These are phyloP conservation scores for Botrytis cinerea DNA, from an alignment of 2,329 filamentous ascomycete genomes.

Conservation along the genomic window DNA sequence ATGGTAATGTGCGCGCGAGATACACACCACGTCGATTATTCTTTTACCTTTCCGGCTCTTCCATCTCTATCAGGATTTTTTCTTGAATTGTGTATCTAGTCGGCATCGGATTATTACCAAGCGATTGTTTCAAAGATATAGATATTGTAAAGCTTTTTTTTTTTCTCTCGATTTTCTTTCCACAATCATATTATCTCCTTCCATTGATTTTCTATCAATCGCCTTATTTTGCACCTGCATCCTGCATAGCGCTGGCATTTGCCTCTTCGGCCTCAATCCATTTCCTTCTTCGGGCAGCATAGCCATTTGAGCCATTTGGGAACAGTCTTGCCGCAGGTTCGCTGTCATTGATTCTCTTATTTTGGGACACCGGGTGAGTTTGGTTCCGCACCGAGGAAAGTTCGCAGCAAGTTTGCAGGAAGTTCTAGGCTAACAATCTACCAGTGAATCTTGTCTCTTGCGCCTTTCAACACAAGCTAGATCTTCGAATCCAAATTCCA, in stretches of 20 bases:
- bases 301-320: not conserved
- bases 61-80: not conserved
- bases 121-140: not conserved
- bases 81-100: not conserved
- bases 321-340: not conserved
- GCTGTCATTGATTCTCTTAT: not conserved
- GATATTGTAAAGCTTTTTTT: not conserved
- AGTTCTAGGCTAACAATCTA: not conserved
- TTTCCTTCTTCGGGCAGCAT: not conserved
- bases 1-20: not conserved
- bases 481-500: not conserved
- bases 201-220: not conserved
- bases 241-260: not conserved
- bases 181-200: not conserved
- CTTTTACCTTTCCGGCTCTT: not conserved
- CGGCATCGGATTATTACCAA: not conserved
- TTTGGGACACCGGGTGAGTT: not conserved
- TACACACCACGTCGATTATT: not conserved
- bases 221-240: slow-evolving; percentile 13
- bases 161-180: not conserved
- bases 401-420: not conserved
- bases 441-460: not conserved
- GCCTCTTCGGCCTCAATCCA: not conserved
- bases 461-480: not conserved
- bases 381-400: not conserved